Evolutionary conservation across 2,329 filamentous ascomycete genomes (phyloP), one percentile per base, ranked within the genome.

Genomic region (Cytospora paraplurivora): DNA sequence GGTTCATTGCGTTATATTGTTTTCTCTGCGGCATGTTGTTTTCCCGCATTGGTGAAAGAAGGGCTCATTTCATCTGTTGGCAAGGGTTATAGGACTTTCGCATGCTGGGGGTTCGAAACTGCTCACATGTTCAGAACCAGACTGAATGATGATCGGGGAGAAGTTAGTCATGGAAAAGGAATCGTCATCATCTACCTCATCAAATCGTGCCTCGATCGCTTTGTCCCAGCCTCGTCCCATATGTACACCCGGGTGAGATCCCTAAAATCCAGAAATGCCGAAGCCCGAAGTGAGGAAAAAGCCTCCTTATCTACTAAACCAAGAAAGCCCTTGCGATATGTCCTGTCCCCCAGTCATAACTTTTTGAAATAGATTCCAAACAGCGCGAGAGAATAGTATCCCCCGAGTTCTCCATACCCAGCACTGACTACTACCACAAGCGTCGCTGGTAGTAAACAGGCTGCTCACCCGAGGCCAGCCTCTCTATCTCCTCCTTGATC

Each of bases 401-500:
- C 53, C 27, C 27, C 27, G 27, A 35, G 4, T 15, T 6, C 11
- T 17, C 32, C 11, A 27, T 27, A n/a, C 44, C 10, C 44, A 12
- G 27, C 35, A 11, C 15, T 32, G 3, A n/a, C 21, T 21, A 5
- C 69, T 74, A 87, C 78, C 81, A 85, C 66, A 85, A 73, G 56
- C 85, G 75, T 54, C 84, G 78, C 69, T 85, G 83, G 69, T 86
- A 85, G 65, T 82, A 82, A 32, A 79, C 75, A 15, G 76, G 81
- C 71, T 75, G 74, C 3, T 81, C 75, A 17, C 75, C 73, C 70
- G 79, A 79, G 7, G 82, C 76, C 62, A 82, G 69, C 66, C 73
- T 77, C 72, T 73, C 75, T 65, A 88, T 80, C 69, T 87, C 84
- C 66, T 84, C 81, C 71, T 84, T 86, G 70, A 87, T 88, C 68